phyloP scores from a whole-genome alignment of 2,329 filamentous ascomycete genomes.

The Neonectria coccinea region DNA sequence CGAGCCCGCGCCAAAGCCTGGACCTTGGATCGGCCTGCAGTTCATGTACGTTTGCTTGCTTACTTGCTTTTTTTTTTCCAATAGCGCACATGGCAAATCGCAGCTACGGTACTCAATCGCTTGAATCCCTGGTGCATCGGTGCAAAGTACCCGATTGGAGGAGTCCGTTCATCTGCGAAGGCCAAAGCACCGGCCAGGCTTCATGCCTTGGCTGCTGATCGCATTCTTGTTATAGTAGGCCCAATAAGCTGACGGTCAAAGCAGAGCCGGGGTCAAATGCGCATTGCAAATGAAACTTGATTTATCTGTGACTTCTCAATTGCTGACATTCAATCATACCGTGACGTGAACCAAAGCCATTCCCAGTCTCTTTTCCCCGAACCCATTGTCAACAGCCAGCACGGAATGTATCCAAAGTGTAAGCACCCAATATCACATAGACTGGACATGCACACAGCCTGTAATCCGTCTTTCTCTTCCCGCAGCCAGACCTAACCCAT shows the following conservation, averaged over 20 bases:
- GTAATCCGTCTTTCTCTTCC: neutral
- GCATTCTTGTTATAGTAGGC: neutral
- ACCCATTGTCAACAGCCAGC: neutral
- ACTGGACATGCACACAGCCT: neutral
- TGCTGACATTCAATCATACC: neutral
- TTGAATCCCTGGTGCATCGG: neutral
- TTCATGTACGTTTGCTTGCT: slow-evolving; percentile 2
- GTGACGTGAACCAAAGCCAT: neutral
- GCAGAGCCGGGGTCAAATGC: neutral
- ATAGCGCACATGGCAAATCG: slow-evolving; percentile 3
- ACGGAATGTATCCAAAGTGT: neutral
- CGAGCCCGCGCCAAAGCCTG: neutral
- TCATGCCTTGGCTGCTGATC: slow-evolving; percentile 3
- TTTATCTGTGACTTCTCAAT: neutral
- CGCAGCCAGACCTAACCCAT: neutral
- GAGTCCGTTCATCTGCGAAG: neutral
- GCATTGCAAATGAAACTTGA: neutral
- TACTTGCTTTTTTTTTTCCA: slow-evolving; percentile 6
- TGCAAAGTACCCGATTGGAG: neutral
- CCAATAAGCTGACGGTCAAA: slow-evolving; percentile 1
- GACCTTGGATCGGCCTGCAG: neutral
- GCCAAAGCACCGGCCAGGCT: neutral
- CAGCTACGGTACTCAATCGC: neutral
- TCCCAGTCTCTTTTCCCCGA: neutral
- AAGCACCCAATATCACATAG: neutral